Evolutionary conservation across 371 early-diverging fungal species (phyloP), one percentile per base, ranked within the genome.

Genomic region (Conidiobolus incongruus): DNA sequence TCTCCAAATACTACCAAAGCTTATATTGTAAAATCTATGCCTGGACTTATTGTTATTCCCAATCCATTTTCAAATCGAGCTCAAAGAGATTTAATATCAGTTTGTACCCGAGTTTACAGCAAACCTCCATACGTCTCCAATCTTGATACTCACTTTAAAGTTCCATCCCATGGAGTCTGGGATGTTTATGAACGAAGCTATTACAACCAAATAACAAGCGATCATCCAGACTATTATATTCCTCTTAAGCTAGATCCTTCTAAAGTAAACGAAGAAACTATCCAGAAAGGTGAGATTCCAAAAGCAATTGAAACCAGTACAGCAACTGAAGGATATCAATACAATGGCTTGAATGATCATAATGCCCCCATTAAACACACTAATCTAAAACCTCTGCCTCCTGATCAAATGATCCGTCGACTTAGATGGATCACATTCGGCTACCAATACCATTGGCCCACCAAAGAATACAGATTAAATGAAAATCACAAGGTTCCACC

Each of bases 371-470:
- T 53, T 45, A 40, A 53, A 42, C 41, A 52, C 29, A 24, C 47
- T 23, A 15, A 50, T 12, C 21, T 42, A 29, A 32, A 54, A 54
- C 21, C 59, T 12, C 38, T 68, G 8, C 55, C 61, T 28, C 59
- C 71, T 10, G 50, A 55, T 12, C 55, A 65, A 42, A 59, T 73
- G n/a, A 11, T 77, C 1, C 54, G 59, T 11, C 65, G 65, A 36
- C 56, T 81, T 56, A 68, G 92, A 6, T 94, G 93, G 95, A 65
- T 77, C 28, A 86, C 84, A 5, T 55, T 92, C 17, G 92, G 92
- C 6, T 71, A 73, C 54, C 85, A 89, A 55, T 94, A 91, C 59
- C 76, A 90, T 55, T 94, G 95, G 95, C 62, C 76, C 0, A 72
- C 70, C 11, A 84, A 86, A 47, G 65, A 64, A 6, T 88, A 78